phyloP scores from a whole-genome alignment of 352 stramenopile species.

The Phytophthora lateralis region DNA sequence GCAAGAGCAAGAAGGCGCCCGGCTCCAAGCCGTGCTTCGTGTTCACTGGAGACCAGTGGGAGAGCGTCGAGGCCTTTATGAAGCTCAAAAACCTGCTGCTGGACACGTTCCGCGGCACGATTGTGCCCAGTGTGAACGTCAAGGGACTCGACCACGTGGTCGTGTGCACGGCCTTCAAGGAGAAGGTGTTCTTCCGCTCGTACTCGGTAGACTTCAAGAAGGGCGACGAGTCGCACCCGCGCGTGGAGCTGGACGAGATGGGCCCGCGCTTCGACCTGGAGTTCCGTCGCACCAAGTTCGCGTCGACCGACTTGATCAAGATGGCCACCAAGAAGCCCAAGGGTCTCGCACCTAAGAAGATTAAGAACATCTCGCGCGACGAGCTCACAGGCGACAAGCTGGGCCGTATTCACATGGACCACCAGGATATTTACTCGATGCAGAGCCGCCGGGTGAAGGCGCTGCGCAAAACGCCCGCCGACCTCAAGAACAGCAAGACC shows the following conservation, averaged over 20 bases:
- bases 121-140: constrained; percentile 95
- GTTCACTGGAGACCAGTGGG: constrained; percentile 96
- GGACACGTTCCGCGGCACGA: constrained; percentile 97
- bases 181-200: constrained; percentile 94
- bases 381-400: constrained; percentile 98
- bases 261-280: constrained; percentile 89
- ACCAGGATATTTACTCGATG: constrained; percentile 97
- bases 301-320: constrained; percentile 96
- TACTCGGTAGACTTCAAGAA: constrained; percentile 97
- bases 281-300: constrained; percentile 95
- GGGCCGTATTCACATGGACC: constrained; percentile 97
- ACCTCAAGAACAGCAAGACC: constrained; percentile 72
- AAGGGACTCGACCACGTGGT: constrained; percentile 98
- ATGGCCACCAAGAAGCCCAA: constrained; percentile 94
- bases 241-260: constrained; percentile 92
- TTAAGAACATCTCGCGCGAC: constrained; percentile 97
- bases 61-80: constrained; percentile 88
- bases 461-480: constrained; percentile 83
- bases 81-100: constrained; percentile 96
- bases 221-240: constrained; percentile 80
- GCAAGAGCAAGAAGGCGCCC: constrained; percentile 91
- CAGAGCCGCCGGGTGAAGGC: constrained; percentile 95
- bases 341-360: constrained; percentile 93
- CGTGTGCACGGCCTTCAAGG: constrained; percentile 94
- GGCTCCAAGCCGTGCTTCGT: constrained; percentile 96